These are phyloP conservation scores for Eugenia klotzschiana DNA, from an alignment of 441 rosid species.

Conservation along the genomic window DNA sequence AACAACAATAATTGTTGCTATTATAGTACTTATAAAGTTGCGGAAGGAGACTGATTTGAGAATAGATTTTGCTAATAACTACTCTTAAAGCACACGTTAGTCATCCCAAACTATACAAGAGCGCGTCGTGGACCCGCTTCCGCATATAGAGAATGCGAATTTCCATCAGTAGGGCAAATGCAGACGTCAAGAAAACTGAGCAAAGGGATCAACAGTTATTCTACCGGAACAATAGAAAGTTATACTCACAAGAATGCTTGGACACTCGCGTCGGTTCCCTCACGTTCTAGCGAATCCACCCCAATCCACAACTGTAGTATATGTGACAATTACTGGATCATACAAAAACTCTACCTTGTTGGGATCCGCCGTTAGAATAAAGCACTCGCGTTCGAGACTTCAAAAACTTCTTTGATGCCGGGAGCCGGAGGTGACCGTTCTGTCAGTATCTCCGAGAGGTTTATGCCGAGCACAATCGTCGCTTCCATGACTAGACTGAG, in stretches of 20 bases:
- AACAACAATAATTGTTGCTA: background rate
- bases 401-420: constrained; percentile 37
- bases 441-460: constrained; percentile 12
- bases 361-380: background rate
- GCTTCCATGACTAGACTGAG: constrained; percentile 36
- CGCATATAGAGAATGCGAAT: background rate
- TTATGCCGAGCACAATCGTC: constrained; percentile 20
- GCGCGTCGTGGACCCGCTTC: too few relatives aligned
- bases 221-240: background rate
- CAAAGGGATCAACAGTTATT: background rate
- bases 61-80: background rate
- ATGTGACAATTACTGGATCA: too few relatives aligned
- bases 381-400: background rate
- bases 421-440: background rate
- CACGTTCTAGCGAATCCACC: background rate
- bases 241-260: background rate
- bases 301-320: background rate
- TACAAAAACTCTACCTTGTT: background rate
- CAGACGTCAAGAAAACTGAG: background rate
- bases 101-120: too few relatives aligned
- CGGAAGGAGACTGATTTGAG: background rate
- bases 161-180: background rate
- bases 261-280: background rate
- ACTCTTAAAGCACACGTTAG: background rate
- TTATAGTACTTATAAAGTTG: background rate